A percentile compares a stretch with the other conserved stretches of the same genome.
These are phyloP conservation scores for Tetradesmus lagerheimii DNA, from an alignment of 139 green algal species.

Conservation along the genomic window DNA sequence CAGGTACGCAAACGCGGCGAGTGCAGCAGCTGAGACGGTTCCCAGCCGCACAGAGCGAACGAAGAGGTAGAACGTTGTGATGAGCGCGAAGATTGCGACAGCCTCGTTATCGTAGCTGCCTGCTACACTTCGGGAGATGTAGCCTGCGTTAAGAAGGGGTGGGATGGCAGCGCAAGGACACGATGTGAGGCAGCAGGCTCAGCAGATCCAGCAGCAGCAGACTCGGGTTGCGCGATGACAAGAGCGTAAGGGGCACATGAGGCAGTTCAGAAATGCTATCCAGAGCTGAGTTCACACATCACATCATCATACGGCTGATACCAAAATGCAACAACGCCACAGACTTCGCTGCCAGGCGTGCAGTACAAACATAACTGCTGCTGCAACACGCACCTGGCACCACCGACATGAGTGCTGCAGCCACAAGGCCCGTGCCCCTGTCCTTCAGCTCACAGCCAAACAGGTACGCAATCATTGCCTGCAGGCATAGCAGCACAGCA, in stretches of 20 bases:
- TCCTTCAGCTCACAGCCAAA: conserved; percentile 72
- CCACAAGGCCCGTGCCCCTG: conserved; percentile 79
- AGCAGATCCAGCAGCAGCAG: neutral
- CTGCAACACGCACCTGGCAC: conserved; percentile 67
- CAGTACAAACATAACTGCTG: conserved; percentile 53
- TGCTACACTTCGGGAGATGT: conserved; percentile 90
- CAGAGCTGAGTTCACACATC: too few species aligned
- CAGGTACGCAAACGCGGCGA: conserved; percentile 76
- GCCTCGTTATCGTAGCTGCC: conserved; percentile 92
- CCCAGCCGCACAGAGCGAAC: conserved; percentile 76
- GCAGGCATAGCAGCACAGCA: neutral
- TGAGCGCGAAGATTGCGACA: conserved; percentile 95
- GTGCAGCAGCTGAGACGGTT: conserved; percentile 55
- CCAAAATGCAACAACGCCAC: too few species aligned
- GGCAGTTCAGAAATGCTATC: too few species aligned
- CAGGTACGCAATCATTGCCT: conserved; percentile 75
- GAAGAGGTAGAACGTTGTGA: conserved; percentile 92
- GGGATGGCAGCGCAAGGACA: neutral
- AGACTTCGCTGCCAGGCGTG: neutral
- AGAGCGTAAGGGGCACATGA: neutral
- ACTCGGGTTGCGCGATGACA: neutral
- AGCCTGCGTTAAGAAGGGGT: conserved; percentile 58
- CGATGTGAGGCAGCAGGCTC: neutral
- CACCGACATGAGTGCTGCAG: conserved; percentile 87
- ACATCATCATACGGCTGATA: too few species aligned